Conservation (phyloP, 768 basidiomycete species). For the Suillus fuscotomentosus region DNA sequence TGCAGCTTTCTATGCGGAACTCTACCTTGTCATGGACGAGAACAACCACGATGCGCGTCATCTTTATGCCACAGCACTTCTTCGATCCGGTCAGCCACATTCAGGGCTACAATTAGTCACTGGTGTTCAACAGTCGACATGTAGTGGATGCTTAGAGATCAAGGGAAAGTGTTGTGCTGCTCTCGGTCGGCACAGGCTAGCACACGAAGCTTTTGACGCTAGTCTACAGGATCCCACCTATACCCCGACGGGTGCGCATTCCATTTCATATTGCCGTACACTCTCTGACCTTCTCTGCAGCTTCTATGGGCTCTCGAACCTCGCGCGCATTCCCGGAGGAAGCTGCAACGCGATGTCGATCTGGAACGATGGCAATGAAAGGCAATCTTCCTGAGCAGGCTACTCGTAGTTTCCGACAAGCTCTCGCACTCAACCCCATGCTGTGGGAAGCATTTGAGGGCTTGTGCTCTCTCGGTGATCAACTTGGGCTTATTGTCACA, state of each 20-base stretch:
- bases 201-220: conserved; percentile 67
- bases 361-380: conserved; percentile 74
- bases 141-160: conserved; percentile 76
- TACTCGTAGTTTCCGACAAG: conserved; percentile 64
- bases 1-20: conserved; percentile 88
- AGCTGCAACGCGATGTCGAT: conserved; percentile 71
- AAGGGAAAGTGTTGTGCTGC: conserved; percentile 72
- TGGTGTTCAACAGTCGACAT: conserved; percentile 55
- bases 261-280: conserved; percentile 6
- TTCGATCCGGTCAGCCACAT: conserved; percentile 67
- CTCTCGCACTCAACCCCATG: conserved; percentile 71
- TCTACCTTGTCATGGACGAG: conserved; percentile 71
- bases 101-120: conserved; percentile 74
- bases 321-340: conserved; percentile 67
- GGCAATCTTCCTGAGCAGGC: conserved; percentile 79
- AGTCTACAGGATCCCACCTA: conserved; percentile 53
- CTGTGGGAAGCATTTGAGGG: conserved; percentile 95
- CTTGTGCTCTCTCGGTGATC: conserved; percentile 72
- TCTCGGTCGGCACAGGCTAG: conserved; percentile 76
- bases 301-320: conserved; percentile 51
- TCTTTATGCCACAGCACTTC: conserved; percentile 77
- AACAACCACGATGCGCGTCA: conserved; percentile 79
- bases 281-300: conserved; percentile 34
- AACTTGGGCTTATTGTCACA: conserved; percentile 7
- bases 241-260: conserved; percentile 55